phyloP scores from a whole-genome alignment of 2,329 filamentous ascomycete species.

The Cladosporium sp. region DNA sequence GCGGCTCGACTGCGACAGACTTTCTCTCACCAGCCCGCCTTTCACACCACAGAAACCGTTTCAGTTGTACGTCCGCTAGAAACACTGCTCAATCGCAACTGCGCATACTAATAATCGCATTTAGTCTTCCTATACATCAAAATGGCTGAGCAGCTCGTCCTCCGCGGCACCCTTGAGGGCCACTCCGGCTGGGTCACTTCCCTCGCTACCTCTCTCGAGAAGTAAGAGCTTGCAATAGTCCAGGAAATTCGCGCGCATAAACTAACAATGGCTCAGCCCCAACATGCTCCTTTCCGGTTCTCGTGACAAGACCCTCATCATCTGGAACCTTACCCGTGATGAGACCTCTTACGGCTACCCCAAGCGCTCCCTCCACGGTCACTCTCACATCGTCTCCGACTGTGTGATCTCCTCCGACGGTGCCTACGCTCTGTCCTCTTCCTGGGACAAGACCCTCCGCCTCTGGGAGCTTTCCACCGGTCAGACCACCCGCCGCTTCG shows the following conservation, averaged over 20 bases:
- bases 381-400: constrained; percentile 99
- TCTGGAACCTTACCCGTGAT: constrained; percentile 99
- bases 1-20: constrained; percentile 10
- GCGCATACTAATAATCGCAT: constrained; percentile 7
- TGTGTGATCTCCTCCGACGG: constrained; percentile 99
- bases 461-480: constrained; percentile 98
- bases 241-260: constrained; percentile 15
- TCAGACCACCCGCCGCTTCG: constrained; percentile 95
- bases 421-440: constrained; percentile 97
- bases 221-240: constrained; percentile 56
- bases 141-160: constrained; percentile 45
- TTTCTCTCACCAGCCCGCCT: constrained; percentile 16
- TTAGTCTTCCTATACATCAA: constrained; percentile 25
- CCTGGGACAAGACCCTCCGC: constrained; percentile 99
- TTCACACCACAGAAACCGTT: constrained; percentile 11
- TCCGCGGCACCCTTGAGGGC: constrained; percentile 60
- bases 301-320: constrained; percentile 99
- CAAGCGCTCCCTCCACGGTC: constrained; percentile 97
- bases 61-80: constrained; percentile 11
- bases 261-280: constrained; percentile 59
- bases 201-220: constrained; percentile 98
- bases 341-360: constrained; percentile 98
- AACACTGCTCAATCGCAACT: background rate
- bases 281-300: constrained; percentile 99
- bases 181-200: constrained; percentile 99